Evolutionary conservation across 305 asterid genomes (phyloP), one percentile per base, ranked within the genome.

Genomic region (Fraxinus nigra): DNA sequence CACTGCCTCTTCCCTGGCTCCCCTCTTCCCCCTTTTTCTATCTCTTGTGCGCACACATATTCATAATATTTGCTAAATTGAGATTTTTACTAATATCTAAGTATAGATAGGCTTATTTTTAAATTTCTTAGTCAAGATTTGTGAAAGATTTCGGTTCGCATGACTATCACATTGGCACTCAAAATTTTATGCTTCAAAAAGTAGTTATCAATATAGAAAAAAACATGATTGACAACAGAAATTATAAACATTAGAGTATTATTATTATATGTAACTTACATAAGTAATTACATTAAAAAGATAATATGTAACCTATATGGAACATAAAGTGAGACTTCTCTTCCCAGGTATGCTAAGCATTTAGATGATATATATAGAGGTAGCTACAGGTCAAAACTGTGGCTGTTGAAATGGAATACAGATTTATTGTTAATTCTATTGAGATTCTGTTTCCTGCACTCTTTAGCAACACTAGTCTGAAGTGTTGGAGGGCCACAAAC

Each of bases 371-470:
- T 40, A 38, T 26, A 67, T 46, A 18, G 63, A 28, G 20, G 61
- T 13, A 80, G 59, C 82, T 88, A 94, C 73, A 94, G 94, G 87
- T 93, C 98, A 84, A 94, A 94, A 30, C 95, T 94, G 88, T 94
- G 98, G 88, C 94, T 90, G 85, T 94, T 91, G 95, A 93, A 94
- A 87, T 94, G 98, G 79, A 92, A 93, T 16, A 94, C 85, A 0
- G 97, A 89, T 22, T 78, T 80, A 72, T 85, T 81, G 16, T 77
- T 67, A 83, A 84, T 85, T 61, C 93, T 87, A 78, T 69, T 82
- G 37, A 94, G 87, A 84, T 90, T 94, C 74, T 85, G 87, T 13
- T 85, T 81, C 82, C 97, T 85, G 76, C 98, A 93, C 82, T 91
- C 94, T 76, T 83, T 92, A 28, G 97, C 98, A 80, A 93, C 95